Percentiles rank a stretch among this genome's conserved stretches.
Evolutionary conservation across 352 stramenopile species (phyloP).

Genomic region (Pythium aquatile): DNA sequence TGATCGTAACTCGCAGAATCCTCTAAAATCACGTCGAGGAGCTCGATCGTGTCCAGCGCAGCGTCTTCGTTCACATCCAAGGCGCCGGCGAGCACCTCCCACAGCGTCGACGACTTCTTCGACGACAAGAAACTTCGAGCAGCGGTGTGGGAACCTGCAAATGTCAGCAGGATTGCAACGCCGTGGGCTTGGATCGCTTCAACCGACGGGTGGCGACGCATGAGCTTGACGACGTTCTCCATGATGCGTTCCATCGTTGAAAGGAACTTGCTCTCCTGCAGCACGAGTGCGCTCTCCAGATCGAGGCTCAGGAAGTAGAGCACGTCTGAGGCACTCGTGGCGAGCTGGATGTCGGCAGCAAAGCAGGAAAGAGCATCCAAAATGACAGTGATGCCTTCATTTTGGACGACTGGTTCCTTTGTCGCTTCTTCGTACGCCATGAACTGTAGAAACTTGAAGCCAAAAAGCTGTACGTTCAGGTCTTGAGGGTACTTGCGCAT

Average conservation of each 20-base stretch:
- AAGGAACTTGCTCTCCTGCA: constrained; percentile 15
- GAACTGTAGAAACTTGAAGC: constrained; percentile 67
- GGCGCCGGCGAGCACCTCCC: constrained; percentile 32
- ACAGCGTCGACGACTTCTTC: constrained; percentile 21
- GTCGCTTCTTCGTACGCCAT: constrained; percentile 61
- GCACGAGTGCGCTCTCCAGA: constrained; percentile 28
- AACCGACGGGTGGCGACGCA: constrained; percentile 34
- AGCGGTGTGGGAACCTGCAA: constrained; percentile 21
- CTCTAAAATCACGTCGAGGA: constrained; percentile 40
- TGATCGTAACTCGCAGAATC: constrained; percentile 24
- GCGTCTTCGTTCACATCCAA: constrained; percentile 30
- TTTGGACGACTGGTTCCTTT: constrained; percentile 42
- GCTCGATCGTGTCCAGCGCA: constrained; percentile 34
- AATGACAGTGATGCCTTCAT: constrained; percentile 32
- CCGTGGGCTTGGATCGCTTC: constrained; percentile 53
- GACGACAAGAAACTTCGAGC: constrained; percentile 30
- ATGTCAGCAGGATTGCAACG: constrained; percentile 51
- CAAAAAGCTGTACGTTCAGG: constrained; percentile 40
- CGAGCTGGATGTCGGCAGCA: constrained; percentile 38
- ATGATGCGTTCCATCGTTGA: constrained; percentile 27
- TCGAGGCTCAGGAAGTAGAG: constrained; percentile 56
- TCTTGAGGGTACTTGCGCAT: constrained; percentile 37
- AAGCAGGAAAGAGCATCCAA: constrained; percentile 39
- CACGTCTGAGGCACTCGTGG: constrained; percentile 43
- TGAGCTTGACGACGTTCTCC: constrained; percentile 30